These are phyloP conservation scores for Kalmanozyma brasiliensis DNA, from an alignment of 1,284 basidiomycete species.

Conservation along the genomic window DNA sequence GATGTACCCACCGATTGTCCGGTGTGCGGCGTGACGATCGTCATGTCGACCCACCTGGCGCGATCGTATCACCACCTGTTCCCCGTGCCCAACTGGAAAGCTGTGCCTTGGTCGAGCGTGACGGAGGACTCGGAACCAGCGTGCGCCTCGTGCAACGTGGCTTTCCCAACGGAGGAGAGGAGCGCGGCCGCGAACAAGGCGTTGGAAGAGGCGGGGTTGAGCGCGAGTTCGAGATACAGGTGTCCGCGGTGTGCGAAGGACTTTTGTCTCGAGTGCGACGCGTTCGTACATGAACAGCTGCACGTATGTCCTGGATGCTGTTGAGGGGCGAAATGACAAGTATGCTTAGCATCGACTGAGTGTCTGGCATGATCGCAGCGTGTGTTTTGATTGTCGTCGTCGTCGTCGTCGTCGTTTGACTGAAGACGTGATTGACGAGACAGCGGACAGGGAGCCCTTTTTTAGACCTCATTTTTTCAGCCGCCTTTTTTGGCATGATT, in stretches of 20 bases:
- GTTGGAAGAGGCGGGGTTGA: conserved; percentile 41
- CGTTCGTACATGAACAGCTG: conserved; percentile 63
- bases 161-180: conserved; percentile 36
- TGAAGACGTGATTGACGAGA: too few species aligned
- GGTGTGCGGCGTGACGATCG: conserved; percentile 95
- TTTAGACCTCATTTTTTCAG: not conserved
- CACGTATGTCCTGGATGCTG: conserved; percentile 66
- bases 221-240: conserved; percentile 58
- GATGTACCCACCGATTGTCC: conserved; percentile 98
- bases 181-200: conserved; percentile 24
- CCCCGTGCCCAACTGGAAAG: conserved; percentile 82
- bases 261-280: conserved; percentile 67
- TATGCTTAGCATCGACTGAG: too few species aligned
- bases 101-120: conserved; percentile 70
- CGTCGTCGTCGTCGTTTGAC: too few species aligned
- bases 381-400: too few species aligned
- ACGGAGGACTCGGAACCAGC: not conserved
- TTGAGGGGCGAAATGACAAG: not conserved
- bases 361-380: too few species aligned
- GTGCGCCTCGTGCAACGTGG: conserved; percentile 52
- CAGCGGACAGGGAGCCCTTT: too few species aligned
- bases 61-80: conserved; percentile 94
- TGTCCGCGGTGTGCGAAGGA: conserved; percentile 54
- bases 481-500: not conserved
- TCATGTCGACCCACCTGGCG: conserved; percentile 95